Conservation (phyloP, 257 asterid genomes). For the Nicotiana obtusifolia region DNA sequence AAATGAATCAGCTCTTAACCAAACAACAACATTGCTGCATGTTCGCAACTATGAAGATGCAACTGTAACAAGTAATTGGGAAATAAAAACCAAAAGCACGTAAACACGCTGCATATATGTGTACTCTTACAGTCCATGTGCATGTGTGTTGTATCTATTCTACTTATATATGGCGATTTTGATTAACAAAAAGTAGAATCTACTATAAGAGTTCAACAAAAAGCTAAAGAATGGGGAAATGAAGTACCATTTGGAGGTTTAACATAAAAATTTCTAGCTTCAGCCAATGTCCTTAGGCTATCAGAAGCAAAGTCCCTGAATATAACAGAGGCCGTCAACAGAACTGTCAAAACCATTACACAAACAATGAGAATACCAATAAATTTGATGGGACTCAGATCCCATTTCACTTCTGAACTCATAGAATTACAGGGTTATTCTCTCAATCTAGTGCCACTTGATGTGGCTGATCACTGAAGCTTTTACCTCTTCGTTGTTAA, state of each 20-base stretch:
- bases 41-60: not conserved
- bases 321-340: constrained; percentile 44
- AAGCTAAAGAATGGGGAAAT: not conserved
- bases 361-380: constrained; percentile 33
- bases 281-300: constrained; percentile 32
- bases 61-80: not conserved
- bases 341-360: constrained; percentile 49
- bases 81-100: not conserved
- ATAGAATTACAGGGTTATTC: not conserved
- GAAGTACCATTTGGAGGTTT: constrained; percentile 42
- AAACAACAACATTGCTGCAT: not conserved
- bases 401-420: constrained; percentile 24
- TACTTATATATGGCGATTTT: too few relatives aligned
- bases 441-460: not conserved
- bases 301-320: constrained; percentile 41
- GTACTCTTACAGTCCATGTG: not conserved
- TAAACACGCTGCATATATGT: not conserved
- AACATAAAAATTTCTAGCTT: constrained; percentile 33
- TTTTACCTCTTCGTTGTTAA: too few relatives aligned
- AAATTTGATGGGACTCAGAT: constrained; percentile 32
- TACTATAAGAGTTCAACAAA: not conserved
- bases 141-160: too few relatives aligned
- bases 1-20: not conserved
- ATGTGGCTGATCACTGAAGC: too few relatives aligned
- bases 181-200: not conserved